Evolutionary conservation across 352 stramenopile species (phyloP), one percentile per base, ranked within the genome.

Genomic region (Phytopythium ostracodes): DNA sequence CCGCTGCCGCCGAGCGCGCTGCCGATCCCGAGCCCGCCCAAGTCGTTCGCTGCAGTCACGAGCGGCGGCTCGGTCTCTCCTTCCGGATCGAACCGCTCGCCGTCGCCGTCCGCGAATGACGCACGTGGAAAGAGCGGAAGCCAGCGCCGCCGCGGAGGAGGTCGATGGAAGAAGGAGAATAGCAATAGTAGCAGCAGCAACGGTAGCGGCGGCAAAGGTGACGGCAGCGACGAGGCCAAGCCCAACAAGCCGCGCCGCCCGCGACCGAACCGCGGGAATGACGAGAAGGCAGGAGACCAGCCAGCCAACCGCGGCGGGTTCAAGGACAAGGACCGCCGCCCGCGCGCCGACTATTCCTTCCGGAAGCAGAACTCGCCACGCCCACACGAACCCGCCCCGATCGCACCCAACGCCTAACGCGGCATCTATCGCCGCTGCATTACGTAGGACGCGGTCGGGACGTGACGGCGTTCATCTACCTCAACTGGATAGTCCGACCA

Each of bases 1-100:
- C 52, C 52, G 33, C 52, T 33, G 11, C 52, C 52, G 33, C 52
- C 52, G 52, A 47, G 52, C 11, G 52, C 70, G 0, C 60, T 70
- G 10, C 75, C 63, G 0, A 63, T 75, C 42, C 58, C 75, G 56
- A 63, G 61, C 15, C 69, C 76, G 11, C 77, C 77, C 4, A 81
- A 83, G 35, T 85, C 76, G 31, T 88, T 88, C 63, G 76, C 80
- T 38, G 68, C 71, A 0, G 72, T 79, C 46, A 56, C 76, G 35
- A 63, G 63, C 29, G 59, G 54, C 24, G 38, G 36, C 8, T 53
- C 69, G 2, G 63, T 62, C n/a, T 63, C 64, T 11, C 50, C 65
- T 11, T 59, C 40, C 43, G 67, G 71, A 14, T 60, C 58, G n/a
- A 64, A 64, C n/a, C 61, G 54, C 11, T 72, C 67, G 31, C 58